Evolutionary conservation across 2,329 filamentous ascomycete species (phyloP).

Genomic region (Stagonosporopsis chrysanthemi): DNA sequence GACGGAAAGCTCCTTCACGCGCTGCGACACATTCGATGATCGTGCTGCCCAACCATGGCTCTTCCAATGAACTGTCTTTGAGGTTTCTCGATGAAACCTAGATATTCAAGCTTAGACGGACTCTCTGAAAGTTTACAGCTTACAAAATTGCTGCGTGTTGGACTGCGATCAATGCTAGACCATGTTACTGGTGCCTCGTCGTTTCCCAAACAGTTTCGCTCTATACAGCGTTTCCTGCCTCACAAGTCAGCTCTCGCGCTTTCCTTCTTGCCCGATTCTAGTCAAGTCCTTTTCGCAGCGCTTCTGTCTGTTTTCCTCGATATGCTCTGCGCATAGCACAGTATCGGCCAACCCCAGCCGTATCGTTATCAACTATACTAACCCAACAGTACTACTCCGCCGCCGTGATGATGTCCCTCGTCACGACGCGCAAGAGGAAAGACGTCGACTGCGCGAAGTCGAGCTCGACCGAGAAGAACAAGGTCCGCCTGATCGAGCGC

Average conservation of each 20-base stretch:
- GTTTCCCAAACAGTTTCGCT: too few species aligned
- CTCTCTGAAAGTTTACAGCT: background rate
- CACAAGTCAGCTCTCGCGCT: background rate
- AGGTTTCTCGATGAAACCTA: too few species aligned
- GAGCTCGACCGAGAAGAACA: constrained; percentile 39
- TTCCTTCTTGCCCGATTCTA: background rate
- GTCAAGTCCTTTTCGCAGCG: background rate
- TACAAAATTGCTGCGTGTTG: background rate
- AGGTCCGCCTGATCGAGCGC: constrained; percentile 44
- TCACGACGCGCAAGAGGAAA: constrained; percentile 43
- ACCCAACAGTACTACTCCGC: constrained; percentile 2
- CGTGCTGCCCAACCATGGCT: background rate
- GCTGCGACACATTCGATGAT: background rate
- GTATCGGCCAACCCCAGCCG: constrained; percentile 8
- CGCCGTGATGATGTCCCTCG: constrained; percentile 42
- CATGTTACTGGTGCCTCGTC: too few species aligned
- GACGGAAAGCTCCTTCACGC: background rate
- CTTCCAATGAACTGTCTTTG: too few species aligned
- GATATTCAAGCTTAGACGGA: too few species aligned
- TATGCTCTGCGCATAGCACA: constrained; percentile 10
- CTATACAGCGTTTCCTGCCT: background rate
- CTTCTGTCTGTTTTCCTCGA: background rate
- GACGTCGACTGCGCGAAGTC: constrained; percentile 30
- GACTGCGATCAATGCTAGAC: background rate
- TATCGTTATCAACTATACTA: constrained; percentile 10